These are phyloP conservation scores for Plicaturopsis crispa DNA, from an alignment of 768 basidiomycete genomes.

Conservation along the genomic window DNA sequence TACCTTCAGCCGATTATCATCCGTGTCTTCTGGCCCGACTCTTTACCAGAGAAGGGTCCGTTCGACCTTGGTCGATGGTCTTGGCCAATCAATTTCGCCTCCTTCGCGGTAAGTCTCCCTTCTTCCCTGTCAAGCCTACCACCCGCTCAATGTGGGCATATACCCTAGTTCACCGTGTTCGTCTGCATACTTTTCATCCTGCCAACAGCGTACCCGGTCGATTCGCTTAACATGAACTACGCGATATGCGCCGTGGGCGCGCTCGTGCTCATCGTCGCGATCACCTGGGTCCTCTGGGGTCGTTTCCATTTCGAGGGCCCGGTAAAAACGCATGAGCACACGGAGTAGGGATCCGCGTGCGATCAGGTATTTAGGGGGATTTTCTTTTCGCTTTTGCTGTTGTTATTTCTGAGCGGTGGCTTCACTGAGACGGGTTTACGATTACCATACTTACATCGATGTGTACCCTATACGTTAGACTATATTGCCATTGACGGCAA, in stretches of 20 bases:
- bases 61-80: constrained; percentile 47
- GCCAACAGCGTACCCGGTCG: constrained; percentile 46
- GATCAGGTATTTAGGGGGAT: too few species aligned
- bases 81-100: constrained; percentile 40
- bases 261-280: constrained; percentile 33
- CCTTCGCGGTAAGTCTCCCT: constrained; percentile 32
- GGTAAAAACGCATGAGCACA: constrained; percentile 35
- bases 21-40: constrained; percentile 47
- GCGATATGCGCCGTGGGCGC: constrained; percentile 45
- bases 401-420: too few species aligned
- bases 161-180: constrained; percentile 39
- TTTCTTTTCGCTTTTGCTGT: too few species aligned
- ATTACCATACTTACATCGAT: too few species aligned
- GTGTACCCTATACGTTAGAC: too few species aligned
- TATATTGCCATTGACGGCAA: too few species aligned
- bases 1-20: constrained; percentile 53
- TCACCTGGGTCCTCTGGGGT: constrained; percentile 43
- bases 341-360: too few species aligned
- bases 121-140: not conserved
- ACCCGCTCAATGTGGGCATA: not conserved
- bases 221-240: constrained; percentile 48
- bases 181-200: constrained; percentile 49
- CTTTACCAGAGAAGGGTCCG: constrained; percentile 38
- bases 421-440: too few species aligned
- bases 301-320: constrained; percentile 35